A percentile compares a stretch with the other conserved stretches of the same genome.
Evolutionary conservation across 345 rosid species (phyloP).

Genomic region (Salix caprea): DNA sequence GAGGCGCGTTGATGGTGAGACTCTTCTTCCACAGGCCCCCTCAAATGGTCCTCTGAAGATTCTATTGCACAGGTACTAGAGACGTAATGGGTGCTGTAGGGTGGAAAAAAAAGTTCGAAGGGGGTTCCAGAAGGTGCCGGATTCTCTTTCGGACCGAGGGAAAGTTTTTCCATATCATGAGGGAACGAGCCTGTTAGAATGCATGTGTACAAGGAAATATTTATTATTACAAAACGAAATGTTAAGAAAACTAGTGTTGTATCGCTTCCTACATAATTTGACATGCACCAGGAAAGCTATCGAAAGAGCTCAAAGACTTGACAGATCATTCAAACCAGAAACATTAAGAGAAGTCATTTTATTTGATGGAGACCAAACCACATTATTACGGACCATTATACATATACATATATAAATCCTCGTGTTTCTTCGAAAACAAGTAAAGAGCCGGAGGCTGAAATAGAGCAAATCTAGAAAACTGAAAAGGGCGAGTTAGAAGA

Average conservation of each 20-base stretch:
- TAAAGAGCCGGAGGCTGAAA: background rate
- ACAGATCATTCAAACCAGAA: background rate
- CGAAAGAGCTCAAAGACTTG: background rate
- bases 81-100: background rate
- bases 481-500: background rate
- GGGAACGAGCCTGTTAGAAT: background rate
- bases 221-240: background rate
- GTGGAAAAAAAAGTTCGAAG: background rate
- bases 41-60: background rate
- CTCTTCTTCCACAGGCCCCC: constrained; percentile 16
- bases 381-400: background rate
- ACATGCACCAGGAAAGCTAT: background rate
- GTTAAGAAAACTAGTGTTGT: background rate
- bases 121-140: background rate
- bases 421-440: background rate
- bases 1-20: constrained; percentile 44
- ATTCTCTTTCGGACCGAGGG: background rate
- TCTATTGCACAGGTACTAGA: background rate
- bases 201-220: background rate
- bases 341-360: background rate
- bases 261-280: background rate
- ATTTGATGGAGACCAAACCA: background rate
- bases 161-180: background rate
- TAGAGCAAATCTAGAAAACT: background rate
- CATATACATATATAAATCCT: background rate